Evolutionary conservation across 1,284 basidiomycete genomes (phyloP).

Genomic region (Tilletia caries): DNA sequence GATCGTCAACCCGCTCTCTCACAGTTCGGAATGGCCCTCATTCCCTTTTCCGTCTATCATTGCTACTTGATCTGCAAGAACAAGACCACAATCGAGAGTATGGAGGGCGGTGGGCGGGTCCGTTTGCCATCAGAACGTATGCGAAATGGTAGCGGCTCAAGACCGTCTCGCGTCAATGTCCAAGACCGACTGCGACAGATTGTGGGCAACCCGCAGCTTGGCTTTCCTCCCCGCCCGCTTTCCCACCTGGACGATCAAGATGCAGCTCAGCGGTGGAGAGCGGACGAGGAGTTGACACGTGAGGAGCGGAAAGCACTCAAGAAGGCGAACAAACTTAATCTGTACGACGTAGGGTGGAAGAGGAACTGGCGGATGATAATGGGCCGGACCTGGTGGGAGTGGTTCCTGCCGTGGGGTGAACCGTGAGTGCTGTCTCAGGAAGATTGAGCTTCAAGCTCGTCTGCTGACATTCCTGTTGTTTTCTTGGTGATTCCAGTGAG

Average conservation of each 20-base stretch:
- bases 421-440: slow-evolving; percentile 23
- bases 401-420: slow-evolving; percentile 41
- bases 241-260: not conserved
- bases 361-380: slow-evolving; percentile 41
- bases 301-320: slow-evolving; percentile 36
- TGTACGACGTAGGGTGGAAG: slow-evolving; percentile 40
- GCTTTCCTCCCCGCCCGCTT: slow-evolving; percentile 5
- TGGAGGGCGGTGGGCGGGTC: slow-evolving; percentile 49
- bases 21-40: slow-evolving; percentile 27
- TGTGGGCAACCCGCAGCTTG: slow-evolving; percentile 15
- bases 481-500: not conserved
- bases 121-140: slow-evolving; percentile 18
- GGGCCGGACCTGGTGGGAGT: slow-evolving; percentile 32
- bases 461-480: not conserved
- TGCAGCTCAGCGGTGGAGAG: slow-evolving; percentile 20
- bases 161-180: slow-evolving; percentile 7
- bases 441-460: not conserved
- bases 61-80: slow-evolving; percentile 51
- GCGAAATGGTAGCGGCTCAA: slow-evolving; percentile 1
- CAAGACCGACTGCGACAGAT: slow-evolving; percentile 15
- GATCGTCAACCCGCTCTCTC: not conserved
- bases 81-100: slow-evolving; percentile 54
- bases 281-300: slow-evolving; percentile 35
- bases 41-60: slow-evolving; percentile 47
- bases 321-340: slow-evolving; percentile 40